phyloP scores from a whole-genome alignment of 164 flowering plant genomes.

The Hamamelis virginiana region DNA sequence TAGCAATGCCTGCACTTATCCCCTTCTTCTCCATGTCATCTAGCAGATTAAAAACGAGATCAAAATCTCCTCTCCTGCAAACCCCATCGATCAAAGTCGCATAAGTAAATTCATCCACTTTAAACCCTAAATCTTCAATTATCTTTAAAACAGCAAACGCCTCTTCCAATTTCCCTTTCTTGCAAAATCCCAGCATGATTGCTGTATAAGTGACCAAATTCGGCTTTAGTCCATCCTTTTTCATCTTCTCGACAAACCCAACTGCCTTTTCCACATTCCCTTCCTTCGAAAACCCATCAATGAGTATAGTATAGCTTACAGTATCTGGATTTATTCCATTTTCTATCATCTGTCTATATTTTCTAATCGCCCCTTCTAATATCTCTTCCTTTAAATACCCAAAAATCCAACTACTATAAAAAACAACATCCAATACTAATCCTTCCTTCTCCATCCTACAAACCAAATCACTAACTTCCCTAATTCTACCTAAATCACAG shows the following conservation, averaged over 20 bases:
- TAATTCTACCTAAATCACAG: constrained; percentile 47
- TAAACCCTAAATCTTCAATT: constrained; percentile 46
- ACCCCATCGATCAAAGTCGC: constrained; percentile 67
- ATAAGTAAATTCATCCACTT: constrained; percentile 64
- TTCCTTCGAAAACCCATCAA: constrained; percentile 68
- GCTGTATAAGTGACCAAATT: constrained; percentile 70
- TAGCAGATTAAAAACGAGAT: constrained; percentile 50
- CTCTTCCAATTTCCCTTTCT: constrained; percentile 67
- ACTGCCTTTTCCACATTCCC: constrained; percentile 70
- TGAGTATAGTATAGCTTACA: constrained; percentile 58
- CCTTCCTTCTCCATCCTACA: constrained; percentile 53
- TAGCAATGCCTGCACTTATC: constrained; percentile 46
- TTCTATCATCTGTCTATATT: constrained; percentile 47
- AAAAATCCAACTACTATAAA: constrained; percentile 72
- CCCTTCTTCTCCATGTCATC: constrained; percentile 67
- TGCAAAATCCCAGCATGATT: constrained; percentile 61
- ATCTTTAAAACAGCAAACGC: constrained; percentile 50
- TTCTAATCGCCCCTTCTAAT: constrained; percentile 45
- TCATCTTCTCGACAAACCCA: constrained; percentile 68
- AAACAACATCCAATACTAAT: constrained; percentile 56
- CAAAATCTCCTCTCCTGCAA: constrained; percentile 55
- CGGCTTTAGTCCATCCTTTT: constrained; percentile 46
- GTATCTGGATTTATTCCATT: constrained; percentile 53
- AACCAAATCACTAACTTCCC: constrained; percentile 54
- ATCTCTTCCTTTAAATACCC: constrained; percentile 50